These are phyloP conservation scores for Picochlorum sp. DNA, from an alignment of 139 green algal genomes.

Conservation along the genomic window DNA sequence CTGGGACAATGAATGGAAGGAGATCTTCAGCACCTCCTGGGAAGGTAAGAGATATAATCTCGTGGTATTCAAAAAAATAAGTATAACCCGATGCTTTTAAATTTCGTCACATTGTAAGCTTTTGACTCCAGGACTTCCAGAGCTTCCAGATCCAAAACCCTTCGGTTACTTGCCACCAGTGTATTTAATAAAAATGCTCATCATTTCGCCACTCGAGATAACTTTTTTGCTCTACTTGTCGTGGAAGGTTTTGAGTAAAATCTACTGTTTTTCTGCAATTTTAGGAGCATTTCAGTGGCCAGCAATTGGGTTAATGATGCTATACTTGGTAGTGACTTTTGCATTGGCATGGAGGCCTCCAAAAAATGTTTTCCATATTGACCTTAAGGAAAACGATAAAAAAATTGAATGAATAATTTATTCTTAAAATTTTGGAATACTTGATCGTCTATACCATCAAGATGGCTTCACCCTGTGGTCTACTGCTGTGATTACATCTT, in stretches of 20 bases:
- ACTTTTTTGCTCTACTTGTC: background rate
- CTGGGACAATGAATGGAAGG: constrained; percentile 51
- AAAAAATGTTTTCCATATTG: background rate
- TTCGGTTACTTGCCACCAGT: background rate
- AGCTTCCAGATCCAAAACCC: background rate
- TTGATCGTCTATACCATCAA: too few species aligned
- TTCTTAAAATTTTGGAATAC: too few species aligned
- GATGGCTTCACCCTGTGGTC: too few species aligned
- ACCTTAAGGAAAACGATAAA: background rate
- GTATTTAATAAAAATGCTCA: background rate
- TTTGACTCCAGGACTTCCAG: background rate
- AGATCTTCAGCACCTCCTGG: constrained; percentile 15
- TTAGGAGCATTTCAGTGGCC: background rate
- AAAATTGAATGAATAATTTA: background rate
- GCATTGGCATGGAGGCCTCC: background rate
- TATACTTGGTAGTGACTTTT: constrained; percentile 1
- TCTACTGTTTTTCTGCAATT: background rate
- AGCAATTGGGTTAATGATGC: background rate
- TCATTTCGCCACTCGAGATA: background rate
- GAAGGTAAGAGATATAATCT: background rate
- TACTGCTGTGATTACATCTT: background rate
- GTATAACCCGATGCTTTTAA: background rate
- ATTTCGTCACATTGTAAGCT: background rate
- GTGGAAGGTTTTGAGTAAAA: background rate
- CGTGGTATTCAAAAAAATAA: background rate